These are phyloP conservation scores for Boletales sp. DNA, from an alignment of 768 basidiomycete species.

Conservation along the genomic window DNA sequence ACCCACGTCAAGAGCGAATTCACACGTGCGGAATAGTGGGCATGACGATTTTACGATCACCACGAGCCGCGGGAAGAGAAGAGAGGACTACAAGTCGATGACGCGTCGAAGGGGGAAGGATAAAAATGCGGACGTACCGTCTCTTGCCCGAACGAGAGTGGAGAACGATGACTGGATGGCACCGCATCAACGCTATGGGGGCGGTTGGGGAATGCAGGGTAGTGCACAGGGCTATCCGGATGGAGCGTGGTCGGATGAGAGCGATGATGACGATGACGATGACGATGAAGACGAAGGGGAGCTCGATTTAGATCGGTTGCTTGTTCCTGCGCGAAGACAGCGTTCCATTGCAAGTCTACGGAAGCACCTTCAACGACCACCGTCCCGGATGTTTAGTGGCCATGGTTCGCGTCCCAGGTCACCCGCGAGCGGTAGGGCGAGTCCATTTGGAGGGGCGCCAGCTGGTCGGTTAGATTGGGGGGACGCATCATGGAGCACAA, in stretches of 20 bases:
- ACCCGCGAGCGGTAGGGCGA: conserved; percentile 16
- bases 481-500: conserved; percentile 20
- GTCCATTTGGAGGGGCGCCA: conserved; percentile 13
- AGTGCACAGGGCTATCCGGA: conserved; percentile 11
- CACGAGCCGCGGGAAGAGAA: conserved; percentile 24
- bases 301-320: conserved; percentile 60
- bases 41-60: conserved; percentile 17
- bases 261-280: conserved; percentile 36
- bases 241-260: conserved; percentile 19
- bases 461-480: conserved; percentile 12
- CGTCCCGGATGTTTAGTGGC: conserved; percentile 5
- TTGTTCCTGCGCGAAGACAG: conserved; percentile 69
- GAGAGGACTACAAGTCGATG: conserved; percentile 12
- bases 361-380: conserved; percentile 47
- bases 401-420: conserved; percentile 14
- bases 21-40: conserved; percentile 32
- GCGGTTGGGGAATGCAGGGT: conserved; percentile 29
- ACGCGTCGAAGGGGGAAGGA: conserved; percentile 26
- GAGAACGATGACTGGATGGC: conserved; percentile 56
- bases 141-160: conserved; percentile 54
- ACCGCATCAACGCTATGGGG: conserved; percentile 32
- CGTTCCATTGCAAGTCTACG: conserved; percentile 70
- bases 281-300: conserved; percentile 54
- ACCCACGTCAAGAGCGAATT: conserved; percentile 59
- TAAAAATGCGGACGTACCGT: conserved; percentile 42